Conservation (phyloP, 306 rosid genomes). For the Alnus glutinosa region DNA sequence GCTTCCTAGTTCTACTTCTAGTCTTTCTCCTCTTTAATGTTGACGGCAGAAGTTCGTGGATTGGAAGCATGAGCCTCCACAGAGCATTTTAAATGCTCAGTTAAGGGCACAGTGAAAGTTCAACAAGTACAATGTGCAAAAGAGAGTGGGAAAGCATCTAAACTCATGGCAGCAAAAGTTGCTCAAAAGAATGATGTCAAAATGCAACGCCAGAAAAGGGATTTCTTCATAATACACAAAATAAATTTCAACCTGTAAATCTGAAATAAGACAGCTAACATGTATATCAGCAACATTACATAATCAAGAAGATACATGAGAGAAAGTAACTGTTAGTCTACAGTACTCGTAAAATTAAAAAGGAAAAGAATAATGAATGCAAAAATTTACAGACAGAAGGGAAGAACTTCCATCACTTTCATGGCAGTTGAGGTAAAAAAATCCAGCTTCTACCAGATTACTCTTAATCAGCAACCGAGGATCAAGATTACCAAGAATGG, state of each 20-base stretch:
- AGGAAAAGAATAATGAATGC: slow-evolving; percentile 23
- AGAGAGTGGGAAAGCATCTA: neutral
- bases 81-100: no score
- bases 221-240: neutral
- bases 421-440: slow-evolving; percentile 34
- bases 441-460: slow-evolving; percentile 31
- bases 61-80: no score
- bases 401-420: slow-evolving; percentile 26
- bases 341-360: neutral
- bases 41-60: neutral
- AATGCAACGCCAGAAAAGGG: neutral
- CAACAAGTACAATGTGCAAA: no score
- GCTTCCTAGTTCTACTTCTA: neutral
- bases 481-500: slow-evolving; percentile 28
- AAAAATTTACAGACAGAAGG: slow-evolving; percentile 25
- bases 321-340: neutral
- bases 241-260: neutral
- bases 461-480: slow-evolving; percentile 23
- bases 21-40: neutral
- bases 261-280: neutral
- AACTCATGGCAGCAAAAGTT: neutral
- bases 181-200: neutral
- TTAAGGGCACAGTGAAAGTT: no score
- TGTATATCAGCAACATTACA: neutral
- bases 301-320: neutral